phyloP scores from a whole-genome alignment of 176 grass and related monocot species.

The Paspalum notatum region DNA sequence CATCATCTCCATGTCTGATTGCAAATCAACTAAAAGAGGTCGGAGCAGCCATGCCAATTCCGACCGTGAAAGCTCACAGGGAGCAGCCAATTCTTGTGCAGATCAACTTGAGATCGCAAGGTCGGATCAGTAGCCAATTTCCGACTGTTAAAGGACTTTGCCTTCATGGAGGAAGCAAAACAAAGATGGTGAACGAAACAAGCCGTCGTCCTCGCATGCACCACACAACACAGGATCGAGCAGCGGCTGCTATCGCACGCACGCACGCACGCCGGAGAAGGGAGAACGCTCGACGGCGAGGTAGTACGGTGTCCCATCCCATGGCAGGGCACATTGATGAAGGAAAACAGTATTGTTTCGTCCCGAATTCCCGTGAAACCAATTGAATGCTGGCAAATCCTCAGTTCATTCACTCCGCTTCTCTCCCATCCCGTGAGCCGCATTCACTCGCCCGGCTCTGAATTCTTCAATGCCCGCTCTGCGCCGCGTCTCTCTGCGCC shows the following conservation, averaged over 20 bases:
- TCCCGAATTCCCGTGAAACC: conserved; percentile 83
- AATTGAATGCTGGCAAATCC: conserved; percentile 80
- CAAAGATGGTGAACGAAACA: too few relatives aligned
- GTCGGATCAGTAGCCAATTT: background rate
- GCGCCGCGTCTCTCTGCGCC: conserved; percentile 23
- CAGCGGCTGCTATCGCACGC: background rate
- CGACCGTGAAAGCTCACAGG: too few relatives aligned
- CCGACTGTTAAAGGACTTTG: background rate
- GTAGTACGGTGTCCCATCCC: background rate
- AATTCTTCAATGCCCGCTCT: conserved; percentile 31
- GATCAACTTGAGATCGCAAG: background rate
- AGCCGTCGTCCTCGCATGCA: too few relatives aligned
- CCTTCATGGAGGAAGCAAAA: background rate
- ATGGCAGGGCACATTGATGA: background rate
- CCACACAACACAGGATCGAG: background rate
- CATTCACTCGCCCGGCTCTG: conserved; percentile 53
- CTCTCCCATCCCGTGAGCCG: conserved; percentile 66
- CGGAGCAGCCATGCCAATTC: too few relatives aligned
- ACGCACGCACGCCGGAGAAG: conserved; percentile 23
- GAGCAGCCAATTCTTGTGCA: background rate
- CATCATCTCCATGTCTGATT: too few relatives aligned
- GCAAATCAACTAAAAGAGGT: too few relatives aligned
- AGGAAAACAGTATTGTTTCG: conserved; percentile 19
- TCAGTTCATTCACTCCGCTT: conserved; percentile 64
- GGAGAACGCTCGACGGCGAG: background rate